A percentile compares a stretch with the other conserved stretches of the same genome.
Conservation (phyloP, 306 rosid genomes). For the Mimosa pudica region DNA sequence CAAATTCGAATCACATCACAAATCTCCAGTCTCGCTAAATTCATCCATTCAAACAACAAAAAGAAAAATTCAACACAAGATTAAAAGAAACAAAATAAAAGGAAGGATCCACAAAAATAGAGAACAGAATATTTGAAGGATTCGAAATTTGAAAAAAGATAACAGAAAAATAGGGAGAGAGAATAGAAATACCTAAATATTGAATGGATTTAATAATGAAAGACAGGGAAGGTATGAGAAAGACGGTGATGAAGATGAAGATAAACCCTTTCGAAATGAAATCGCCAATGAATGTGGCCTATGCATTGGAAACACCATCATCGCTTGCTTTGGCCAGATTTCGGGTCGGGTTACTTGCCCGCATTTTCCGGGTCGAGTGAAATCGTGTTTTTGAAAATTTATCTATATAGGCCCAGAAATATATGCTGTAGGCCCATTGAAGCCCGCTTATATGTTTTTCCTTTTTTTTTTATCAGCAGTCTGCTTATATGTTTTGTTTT, state of each 20-base stretch:
- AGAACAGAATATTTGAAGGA: background rate
- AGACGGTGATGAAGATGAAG: background rate
- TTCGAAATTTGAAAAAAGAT: background rate
- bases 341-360: constrained; percentile 11
- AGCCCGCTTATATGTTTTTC: background rate
- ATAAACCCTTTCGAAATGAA: background rate
- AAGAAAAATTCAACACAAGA: too few species aligned
- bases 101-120: background rate
- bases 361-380: background rate
- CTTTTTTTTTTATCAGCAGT: too few species aligned
- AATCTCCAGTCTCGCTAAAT: background rate
- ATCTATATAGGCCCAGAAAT: background rate
- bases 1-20: background rate
- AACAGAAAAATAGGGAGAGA: background rate
- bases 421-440: background rate
- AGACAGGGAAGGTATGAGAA: background rate
- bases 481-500: too few species aligned
- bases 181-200: background rate
- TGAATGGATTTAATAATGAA: background rate
- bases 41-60: background rate
- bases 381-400: background rate
- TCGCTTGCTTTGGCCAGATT: background rate
- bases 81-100: background rate
- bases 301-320: background rate
- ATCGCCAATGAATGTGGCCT: background rate